Conservation (phyloP, 2,329 filamentous ascomycete genomes). For the Cordyceps tenuipes region DNA sequence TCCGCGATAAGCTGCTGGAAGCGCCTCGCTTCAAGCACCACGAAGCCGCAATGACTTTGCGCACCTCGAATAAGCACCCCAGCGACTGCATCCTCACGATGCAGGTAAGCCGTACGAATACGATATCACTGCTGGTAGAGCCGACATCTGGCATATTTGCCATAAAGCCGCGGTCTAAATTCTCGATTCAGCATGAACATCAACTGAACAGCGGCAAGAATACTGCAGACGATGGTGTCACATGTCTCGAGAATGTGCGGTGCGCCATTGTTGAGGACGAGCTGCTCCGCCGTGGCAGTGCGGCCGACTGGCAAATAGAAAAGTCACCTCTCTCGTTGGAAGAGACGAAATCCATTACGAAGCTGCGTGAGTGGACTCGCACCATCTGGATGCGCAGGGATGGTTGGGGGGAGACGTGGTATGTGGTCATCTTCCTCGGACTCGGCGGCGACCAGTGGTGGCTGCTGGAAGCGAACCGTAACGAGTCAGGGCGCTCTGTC, state of each 20-base stretch:
- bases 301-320: conserved; percentile 54
- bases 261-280: conserved; percentile 54
- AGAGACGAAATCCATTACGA: conserved; percentile 51
- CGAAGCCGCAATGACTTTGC: conserved; percentile 49
- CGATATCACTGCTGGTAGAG: conserved; percentile 60
- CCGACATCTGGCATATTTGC: conserved; percentile 70
- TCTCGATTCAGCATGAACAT: conserved; percentile 50
- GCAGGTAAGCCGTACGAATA: conserved; percentile 57
- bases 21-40: conserved; percentile 54
- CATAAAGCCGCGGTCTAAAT: conserved; percentile 55
- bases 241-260: conserved; percentile 52
- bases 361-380: conserved; percentile 55
- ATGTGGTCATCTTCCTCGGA: conserved; percentile 61
- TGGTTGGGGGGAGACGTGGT: conserved; percentile 67
- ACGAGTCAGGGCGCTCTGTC: conserved; percentile 18
- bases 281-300: conserved; percentile 50
- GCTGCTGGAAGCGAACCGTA: conserved; percentile 52
- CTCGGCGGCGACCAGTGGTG: conserved; percentile 72
- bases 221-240: conserved; percentile 48
- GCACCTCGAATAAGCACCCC: conserved; percentile 52
- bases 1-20: conserved; percentile 51
- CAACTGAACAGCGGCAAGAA: conserved; percentile 55
- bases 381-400: conserved; percentile 60
- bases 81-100: conserved; percentile 59
- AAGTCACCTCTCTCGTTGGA: conserved; percentile 42